Conservation (phyloP, 306 rosid species). For the Mucuna pruriens region DNA sequence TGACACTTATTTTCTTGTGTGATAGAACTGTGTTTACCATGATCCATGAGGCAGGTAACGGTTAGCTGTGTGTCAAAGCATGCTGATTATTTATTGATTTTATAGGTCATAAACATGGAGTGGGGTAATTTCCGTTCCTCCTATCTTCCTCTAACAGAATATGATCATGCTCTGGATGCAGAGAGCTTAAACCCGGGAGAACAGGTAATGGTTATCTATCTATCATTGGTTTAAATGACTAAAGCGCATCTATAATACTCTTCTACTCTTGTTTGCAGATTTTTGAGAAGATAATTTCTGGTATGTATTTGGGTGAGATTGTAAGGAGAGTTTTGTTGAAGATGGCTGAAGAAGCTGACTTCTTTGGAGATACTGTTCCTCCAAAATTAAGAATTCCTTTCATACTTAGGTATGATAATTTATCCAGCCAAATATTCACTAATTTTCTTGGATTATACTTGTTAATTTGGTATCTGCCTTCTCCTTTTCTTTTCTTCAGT, state of each 20-base stretch:
- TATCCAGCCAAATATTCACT: neutral
- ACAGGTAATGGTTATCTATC: constrained; percentile 62
- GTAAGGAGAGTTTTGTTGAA: constrained; percentile 78
- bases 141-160: constrained; percentile 88
- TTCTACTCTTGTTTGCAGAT: constrained; percentile 62
- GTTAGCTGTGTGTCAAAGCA: neutral
- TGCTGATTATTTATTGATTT: constrained; percentile 22
- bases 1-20: neutral
- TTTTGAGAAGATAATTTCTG: constrained; percentile 92
- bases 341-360: constrained; percentile 91
- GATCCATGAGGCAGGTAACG: constrained; percentile 6
- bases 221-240: constrained; percentile 15
- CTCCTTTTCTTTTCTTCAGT: neutral
- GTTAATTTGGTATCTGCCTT: too few species aligned
- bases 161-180: constrained; percentile 73
- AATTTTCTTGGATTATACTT: too few species aligned
- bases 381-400: constrained; percentile 79
- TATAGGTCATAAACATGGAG: constrained; percentile 96
- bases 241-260: constrained; percentile 26
- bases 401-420: constrained; percentile 64
- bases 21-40: neutral
- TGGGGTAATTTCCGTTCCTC: constrained; percentile 96
- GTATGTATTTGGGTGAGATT: constrained; percentile 96
- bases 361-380: constrained; percentile 88
- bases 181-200: constrained; percentile 97